Conservation (phyloP, 352 stramenopile species). For the Phytophthora cajani region DNA sequence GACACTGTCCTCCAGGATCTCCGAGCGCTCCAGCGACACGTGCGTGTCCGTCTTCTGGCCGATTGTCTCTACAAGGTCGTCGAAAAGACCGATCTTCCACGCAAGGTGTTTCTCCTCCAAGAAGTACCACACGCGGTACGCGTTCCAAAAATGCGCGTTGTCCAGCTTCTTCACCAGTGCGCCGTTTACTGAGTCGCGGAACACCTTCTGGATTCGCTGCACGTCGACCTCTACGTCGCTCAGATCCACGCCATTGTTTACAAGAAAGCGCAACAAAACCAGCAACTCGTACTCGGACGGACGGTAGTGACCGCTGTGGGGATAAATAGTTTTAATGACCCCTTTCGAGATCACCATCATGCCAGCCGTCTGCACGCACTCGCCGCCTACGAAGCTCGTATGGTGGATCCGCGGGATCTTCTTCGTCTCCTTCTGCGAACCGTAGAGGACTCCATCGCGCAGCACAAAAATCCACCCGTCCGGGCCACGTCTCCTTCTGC, state of each 20-base stretch:
- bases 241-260: slow-evolving; percentile 92
- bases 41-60: slow-evolving; percentile 55
- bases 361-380: slow-evolving; percentile 96
- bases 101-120: slow-evolving; percentile 77
- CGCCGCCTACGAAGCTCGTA: slow-evolving; percentile 97
- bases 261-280: slow-evolving; percentile 93
- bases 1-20: slow-evolving; percentile 52
- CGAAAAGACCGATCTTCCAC: slow-evolving; percentile 80
- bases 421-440: slow-evolving; percentile 94
- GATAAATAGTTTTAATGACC: slow-evolving; percentile 94
- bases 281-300: slow-evolving; percentile 96
- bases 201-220: slow-evolving; percentile 97
- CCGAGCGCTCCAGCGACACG: slow-evolving; percentile 45
- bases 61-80: slow-evolving; percentile 79
- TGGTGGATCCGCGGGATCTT: slow-evolving; percentile 96
- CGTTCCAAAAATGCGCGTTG: slow-evolving; percentile 89
- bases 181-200: slow-evolving; percentile 81
- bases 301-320: slow-evolving; percentile 98
- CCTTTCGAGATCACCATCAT: slow-evolving; percentile 96
- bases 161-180: slow-evolving; percentile 80
- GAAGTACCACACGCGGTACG: slow-evolving; percentile 75
- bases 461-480: slow-evolving; percentile 98
- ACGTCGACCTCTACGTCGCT: slow-evolving; percentile 93
- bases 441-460: slow-evolving; percentile 94
- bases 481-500: slow-evolving; percentile 94